A percentile compares a stretch with the other conserved stretches of the same genome.
Evolutionary conservation across 352 stramenopile genomes (phyloP).

Genomic region (Thalassiosira mediterranea): DNA sequence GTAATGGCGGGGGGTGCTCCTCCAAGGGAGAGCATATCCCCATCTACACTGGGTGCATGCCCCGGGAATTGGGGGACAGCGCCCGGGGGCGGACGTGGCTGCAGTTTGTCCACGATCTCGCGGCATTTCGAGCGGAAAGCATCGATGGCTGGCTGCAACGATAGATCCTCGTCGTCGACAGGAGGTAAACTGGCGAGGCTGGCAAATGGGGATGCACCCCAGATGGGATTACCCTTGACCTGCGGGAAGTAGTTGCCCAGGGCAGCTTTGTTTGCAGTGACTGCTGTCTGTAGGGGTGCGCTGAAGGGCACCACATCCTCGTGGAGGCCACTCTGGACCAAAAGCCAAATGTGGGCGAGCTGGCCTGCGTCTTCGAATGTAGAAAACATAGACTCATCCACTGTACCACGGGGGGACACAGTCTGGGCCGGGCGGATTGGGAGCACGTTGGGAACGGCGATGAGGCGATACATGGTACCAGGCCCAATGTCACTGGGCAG

Average conservation of each 20-base stretch:
- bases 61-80: too few relatives aligned
- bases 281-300: neutral
- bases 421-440: neutral
- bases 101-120: neutral
- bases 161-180: neutral
- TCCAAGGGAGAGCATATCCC: neutral
- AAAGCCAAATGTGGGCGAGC: neutral
- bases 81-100: neutral
- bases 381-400: neutral
- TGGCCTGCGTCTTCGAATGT: neutral
- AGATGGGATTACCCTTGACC: neutral
- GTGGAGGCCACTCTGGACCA: neutral
- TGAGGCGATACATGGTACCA: neutral
- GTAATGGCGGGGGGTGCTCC: neutral
- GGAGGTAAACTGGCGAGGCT: neutral
- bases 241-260: neutral
- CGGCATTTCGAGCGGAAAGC: neutral
- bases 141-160: neutral
- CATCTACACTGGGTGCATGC: too few relatives aligned
- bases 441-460: neutral
- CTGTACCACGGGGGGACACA: neutral
- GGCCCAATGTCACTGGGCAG: too few relatives aligned
- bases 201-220: too few relatives aligned
- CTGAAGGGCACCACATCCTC: neutral
- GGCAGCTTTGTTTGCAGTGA: neutral